phyloP scores from a whole-genome alignment of 345 rosid species.

The Brassica nigra region DNA sequence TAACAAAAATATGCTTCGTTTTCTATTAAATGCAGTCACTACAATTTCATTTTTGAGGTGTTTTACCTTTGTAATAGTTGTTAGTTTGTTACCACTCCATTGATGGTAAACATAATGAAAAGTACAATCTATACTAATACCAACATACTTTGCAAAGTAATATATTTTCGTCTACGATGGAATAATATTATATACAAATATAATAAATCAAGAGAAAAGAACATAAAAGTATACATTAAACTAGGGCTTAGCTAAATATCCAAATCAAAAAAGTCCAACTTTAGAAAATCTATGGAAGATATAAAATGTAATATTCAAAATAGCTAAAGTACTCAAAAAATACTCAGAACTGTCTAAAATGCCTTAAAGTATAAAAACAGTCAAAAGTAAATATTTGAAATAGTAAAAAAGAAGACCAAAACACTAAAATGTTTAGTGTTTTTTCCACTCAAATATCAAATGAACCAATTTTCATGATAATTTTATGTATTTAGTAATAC shows the following conservation, averaged over 20 bases:
- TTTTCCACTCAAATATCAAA: background rate
- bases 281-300: no score
- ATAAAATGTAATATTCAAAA: background rate
- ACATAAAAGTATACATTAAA: background rate
- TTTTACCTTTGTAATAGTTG: background rate
- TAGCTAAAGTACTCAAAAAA: no score
- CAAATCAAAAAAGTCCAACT: background rate
- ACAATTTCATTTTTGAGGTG: background rate
- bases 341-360: background rate
- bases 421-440: background rate
- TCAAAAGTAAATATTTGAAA: background rate
- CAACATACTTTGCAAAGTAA: background rate
- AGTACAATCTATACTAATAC: background rate
- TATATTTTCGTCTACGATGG: background rate
- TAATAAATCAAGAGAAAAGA: background rate
- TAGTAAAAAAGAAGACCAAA: background rate
- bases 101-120: background rate
- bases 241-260: background rate
- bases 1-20: background rate
- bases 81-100: background rate
- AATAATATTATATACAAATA: no score
- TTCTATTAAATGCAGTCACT: background rate
- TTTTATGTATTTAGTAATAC: no score
- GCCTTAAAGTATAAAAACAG: no score
- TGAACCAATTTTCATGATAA: background rate